Evolutionary conservation across 352 stramenopile genomes (phyloP).

Genomic region (Phytophthora meadii): DNA sequence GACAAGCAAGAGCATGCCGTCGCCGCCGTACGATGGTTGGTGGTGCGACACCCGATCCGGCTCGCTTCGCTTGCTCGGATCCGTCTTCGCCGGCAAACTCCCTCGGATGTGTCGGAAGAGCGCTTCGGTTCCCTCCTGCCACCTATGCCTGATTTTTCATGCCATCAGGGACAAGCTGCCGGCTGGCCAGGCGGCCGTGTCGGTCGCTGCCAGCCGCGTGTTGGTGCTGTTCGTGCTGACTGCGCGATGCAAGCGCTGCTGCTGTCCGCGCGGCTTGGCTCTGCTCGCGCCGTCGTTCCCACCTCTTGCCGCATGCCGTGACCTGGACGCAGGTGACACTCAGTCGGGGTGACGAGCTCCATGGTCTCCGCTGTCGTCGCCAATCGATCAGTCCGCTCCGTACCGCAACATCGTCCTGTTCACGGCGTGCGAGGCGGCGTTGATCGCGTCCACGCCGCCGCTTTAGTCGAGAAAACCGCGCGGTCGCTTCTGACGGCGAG

Average conservation of each 20-base stretch:
- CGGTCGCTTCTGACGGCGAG: slow-evolving; percentile 14
- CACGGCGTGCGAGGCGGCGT: slow-evolving; percentile 2
- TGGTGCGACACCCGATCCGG: slow-evolving; percentile 21
- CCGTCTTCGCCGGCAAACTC: slow-evolving; percentile 28
- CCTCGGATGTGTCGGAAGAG: slow-evolving; percentile 41
- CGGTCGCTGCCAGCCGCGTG: slow-evolving; percentile 10
- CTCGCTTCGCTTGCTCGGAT: slow-evolving; percentile 29
- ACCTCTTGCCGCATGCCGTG: slow-evolving; percentile 2
- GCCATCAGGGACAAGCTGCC: slow-evolving; percentile 36
- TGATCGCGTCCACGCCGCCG: slow-evolving; percentile 11
- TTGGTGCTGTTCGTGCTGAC: slow-evolving; percentile 34
- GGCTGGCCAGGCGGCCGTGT: slow-evolving; percentile 21
- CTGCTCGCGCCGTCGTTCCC: slow-evolving; percentile 22
- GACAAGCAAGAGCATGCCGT: background rate
- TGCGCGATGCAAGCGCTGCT: slow-evolving; percentile 15
- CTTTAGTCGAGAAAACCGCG: slow-evolving; percentile 8
- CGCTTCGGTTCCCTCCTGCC: slow-evolving; percentile 15
- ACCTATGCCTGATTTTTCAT: slow-evolving; percentile 29
- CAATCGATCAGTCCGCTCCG: slow-evolving; percentile 35
- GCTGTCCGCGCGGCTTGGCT: slow-evolving; percentile 34
- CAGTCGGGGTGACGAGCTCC: slow-evolving; percentile 14
- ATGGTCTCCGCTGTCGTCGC: slow-evolving; percentile 22
- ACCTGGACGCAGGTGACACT: background rate
- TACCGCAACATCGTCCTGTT: slow-evolving; percentile 19
- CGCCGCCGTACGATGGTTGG: background rate